phyloP scores from a whole-genome alignment of 2,329 filamentous ascomycete genomes.

The Didymella lethalis region DNA sequence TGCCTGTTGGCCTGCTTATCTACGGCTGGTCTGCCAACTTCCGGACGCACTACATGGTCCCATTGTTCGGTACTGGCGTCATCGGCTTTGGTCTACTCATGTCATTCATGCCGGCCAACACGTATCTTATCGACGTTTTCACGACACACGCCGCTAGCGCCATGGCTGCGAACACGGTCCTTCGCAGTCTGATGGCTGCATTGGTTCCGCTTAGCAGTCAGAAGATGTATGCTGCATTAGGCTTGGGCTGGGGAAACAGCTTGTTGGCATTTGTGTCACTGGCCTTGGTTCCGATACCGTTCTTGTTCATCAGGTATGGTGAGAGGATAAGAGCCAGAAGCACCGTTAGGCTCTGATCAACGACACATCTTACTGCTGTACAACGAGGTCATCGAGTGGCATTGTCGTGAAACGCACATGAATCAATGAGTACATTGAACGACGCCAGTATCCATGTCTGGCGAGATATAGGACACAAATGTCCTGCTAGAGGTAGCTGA shows the following conservation, averaged over 20 bases:
- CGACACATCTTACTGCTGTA: too few species aligned
- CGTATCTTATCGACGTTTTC: conserved; percentile 55
- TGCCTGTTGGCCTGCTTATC: conserved; percentile 49
- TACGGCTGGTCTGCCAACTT: conserved; percentile 50
- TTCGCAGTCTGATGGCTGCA: conserved; percentile 50
- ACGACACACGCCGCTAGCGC: conserved; percentile 53
- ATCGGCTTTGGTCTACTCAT: conserved; percentile 49
- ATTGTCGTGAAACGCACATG: too few species aligned
- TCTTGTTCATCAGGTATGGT: conserved; percentile 48
- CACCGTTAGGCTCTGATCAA: conserved; percentile 33
- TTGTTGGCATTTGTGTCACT: conserved; percentile 48
- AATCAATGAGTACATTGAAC: too few species aligned
- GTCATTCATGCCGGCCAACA: conserved; percentile 51
- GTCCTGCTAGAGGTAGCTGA: too few species aligned
- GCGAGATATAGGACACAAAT: too few species aligned
- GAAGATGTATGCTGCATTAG: conserved; percentile 51
- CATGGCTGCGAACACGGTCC: conserved; percentile 53
- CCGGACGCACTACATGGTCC: conserved; percentile 49
- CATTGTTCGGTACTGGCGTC: conserved; percentile 44
- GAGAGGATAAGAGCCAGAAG: conserved; percentile 40
- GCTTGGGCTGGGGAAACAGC: conserved; percentile 52
- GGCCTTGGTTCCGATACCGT: conserved; percentile 45
- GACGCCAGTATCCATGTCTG: too few species aligned
- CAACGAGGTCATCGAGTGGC: too few species aligned
- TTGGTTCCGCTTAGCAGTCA: conserved; percentile 52